These are phyloP conservation scores for Pelargonium nanum DNA, from an alignment of 345 rosid genomes.

Conservation along the genomic window DNA sequence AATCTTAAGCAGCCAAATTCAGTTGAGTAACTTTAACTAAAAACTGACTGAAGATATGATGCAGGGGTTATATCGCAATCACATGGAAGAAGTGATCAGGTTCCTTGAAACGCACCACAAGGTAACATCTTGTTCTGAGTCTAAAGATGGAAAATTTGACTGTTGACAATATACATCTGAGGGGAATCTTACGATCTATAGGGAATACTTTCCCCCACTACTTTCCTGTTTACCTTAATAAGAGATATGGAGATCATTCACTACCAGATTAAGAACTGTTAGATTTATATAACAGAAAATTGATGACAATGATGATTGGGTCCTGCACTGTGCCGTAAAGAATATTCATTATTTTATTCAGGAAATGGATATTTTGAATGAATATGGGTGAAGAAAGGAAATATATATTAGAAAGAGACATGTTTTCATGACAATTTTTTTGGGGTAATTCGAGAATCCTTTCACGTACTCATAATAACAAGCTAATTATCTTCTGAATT, in stretches of 20 bases:
- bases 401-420: background rate
- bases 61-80: constrained; percentile 86
- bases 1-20: constrained; percentile 3
- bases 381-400: background rate
- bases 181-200: constrained; percentile 1
- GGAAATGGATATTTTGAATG: background rate
- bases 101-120: constrained; percentile 89
- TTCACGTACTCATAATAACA: background rate
- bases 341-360: background rate
- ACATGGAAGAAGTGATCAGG: constrained; percentile 90
- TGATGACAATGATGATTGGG: background rate
- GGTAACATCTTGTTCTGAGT: constrained; percentile 28
- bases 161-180: background rate
- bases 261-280: background rate
- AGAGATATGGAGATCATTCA: background rate
- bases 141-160: background rate
- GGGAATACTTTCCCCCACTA: background rate
- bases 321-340: background rate
- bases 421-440: background rate
- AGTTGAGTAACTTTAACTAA: constrained; percentile 2
- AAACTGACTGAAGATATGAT: constrained; percentile 14
- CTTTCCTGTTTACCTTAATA: background rate
- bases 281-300: background rate
- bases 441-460: background rate
- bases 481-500: background rate